Evolutionary conservation across 208 protist genomes (phyloP).

Genomic region (Crithidia sp.): DNA sequence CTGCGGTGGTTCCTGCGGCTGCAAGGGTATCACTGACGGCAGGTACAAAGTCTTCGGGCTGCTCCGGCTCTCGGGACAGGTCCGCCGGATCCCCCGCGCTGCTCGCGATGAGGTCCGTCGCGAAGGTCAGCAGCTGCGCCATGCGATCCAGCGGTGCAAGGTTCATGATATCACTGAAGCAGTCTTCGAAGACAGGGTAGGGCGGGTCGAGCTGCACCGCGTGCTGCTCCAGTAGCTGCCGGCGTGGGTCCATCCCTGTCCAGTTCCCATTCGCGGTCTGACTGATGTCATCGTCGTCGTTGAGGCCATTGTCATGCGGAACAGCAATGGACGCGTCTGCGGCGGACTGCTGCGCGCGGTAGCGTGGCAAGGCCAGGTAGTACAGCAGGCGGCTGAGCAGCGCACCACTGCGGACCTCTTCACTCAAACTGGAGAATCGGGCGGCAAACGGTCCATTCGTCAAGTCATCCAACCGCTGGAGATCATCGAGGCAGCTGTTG

Average conservation of each 20-base stretch:
- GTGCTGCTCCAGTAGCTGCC: conserved; percentile 73
- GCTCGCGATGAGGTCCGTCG: conserved; percentile 76
- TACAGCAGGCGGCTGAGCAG: conserved; percentile 87
- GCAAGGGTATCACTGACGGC: not conserved
- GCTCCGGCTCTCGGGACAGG: conserved; percentile 27
- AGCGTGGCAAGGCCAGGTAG: conserved; percentile 87
- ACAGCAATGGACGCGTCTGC: conserved; percentile 8
- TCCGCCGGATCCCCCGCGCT: conserved; percentile 40
- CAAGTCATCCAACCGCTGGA: conserved; percentile 83
- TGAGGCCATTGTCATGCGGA: not conserved
- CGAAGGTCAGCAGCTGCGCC: conserved; percentile 82
- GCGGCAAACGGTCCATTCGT: conserved; percentile 70
- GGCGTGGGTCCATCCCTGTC: conserved; percentile 46
- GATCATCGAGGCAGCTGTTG: conserved; percentile 85
- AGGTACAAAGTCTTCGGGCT: conserved; percentile 26
- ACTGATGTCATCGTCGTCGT: not conserved
- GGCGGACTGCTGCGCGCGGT: conserved; percentile 43
- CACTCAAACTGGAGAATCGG: conserved; percentile 77
- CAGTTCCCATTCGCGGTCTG: conserved; percentile 2
- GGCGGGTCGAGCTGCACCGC: conserved; percentile 87
- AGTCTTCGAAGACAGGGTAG: conserved; percentile 86
- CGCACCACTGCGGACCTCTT: conserved; percentile 81
- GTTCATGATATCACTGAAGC: conserved; percentile 83
- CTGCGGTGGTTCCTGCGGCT: not conserved
- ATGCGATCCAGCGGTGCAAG: conserved; percentile 67